phyloP scores from a whole-genome alignment of 257 asterid species.

The Solanum medicagineum region DNA sequence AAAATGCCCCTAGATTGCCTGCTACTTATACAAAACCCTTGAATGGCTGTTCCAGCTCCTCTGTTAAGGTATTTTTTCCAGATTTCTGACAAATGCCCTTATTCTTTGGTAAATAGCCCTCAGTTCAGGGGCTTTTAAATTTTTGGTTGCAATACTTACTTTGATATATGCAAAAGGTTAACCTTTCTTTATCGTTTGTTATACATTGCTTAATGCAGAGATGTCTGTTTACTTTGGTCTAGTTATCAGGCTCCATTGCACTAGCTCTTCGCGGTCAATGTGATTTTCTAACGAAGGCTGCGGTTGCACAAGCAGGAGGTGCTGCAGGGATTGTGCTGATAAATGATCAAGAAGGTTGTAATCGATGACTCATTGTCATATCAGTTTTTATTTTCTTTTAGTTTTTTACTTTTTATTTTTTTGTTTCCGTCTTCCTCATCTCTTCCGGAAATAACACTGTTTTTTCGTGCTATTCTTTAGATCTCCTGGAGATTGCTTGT shows the following conservation, averaged over 20 bases:
- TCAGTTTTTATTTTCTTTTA: not conserved
- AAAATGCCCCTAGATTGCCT: slow-evolving; percentile 35
- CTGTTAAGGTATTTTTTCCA: slow-evolving; percentile 38
- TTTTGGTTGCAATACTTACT: not conserved
- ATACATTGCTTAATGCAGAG: not conserved
- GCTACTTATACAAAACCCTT: slow-evolving; percentile 47
- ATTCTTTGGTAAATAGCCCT: not conserved
- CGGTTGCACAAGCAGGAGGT: slow-evolving; percentile 71
- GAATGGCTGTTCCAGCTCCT: slow-evolving; percentile 48
- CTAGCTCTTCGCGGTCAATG: slow-evolving; percentile 87
- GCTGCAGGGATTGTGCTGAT: slow-evolving; percentile 77
- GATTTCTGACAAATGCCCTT: not conserved
- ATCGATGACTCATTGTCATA: not conserved
- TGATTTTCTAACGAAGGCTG: slow-evolving; percentile 70
- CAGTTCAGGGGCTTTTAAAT: not conserved
- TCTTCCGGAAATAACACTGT: slow-evolving; percentile 5
- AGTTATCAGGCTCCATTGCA: slow-evolving; percentile 67
- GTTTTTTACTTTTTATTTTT: not conserved
- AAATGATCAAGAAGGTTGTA: slow-evolving; percentile 68
- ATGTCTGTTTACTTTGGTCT: slow-evolving; percentile 19
- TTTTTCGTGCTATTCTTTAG: slow-evolving; percentile 31
- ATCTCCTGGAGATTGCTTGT: slow-evolving; percentile 81
- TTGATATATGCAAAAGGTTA: not conserved
- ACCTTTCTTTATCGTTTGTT: not conserved
- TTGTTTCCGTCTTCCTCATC: not conserved